Evolutionary conservation across 345 rosid species (phyloP), one percentile per base, ranked within the genome.

Genomic region (Triadica sebifera): DNA sequence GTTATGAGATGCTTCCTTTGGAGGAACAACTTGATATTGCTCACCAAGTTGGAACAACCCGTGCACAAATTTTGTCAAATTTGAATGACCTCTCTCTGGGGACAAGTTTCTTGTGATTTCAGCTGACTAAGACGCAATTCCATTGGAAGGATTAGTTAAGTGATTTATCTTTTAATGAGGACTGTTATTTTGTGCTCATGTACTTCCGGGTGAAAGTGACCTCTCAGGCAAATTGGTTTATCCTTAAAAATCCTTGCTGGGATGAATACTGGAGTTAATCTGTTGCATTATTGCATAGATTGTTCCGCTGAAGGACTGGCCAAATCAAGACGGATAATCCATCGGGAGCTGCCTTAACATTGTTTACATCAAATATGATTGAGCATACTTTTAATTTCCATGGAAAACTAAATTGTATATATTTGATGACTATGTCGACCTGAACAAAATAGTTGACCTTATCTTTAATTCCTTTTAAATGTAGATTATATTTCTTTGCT

Each of bases 21-120:
- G 99, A 93, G 78, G 93, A 93, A 78, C 98, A 95, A 70, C 86
- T 89, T 59, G 94, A 89, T 73, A 89, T 95, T 51, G 96, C 97
- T 38, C 82, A 86, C 56, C 99, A 95, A 89, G 85, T 86, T 67
- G 91, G 97, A 67, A 93, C 99, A 22, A 91, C 94, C 22, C 90
- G 99, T 8, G 77, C 89, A n/a, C 93, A 90, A 65, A 86, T 95
- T 67, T 85, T 95, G 59, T 75, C 93, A 12, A 91, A 90, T 80
- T 79, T 93, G 78, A 91, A 89, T 67, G 94, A 95, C 61, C 94
- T 95, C 70, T 77, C 93, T n/a, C 77, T 87, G 4, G 97, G 94
- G 62, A 93, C 93, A 63, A 89, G 97, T 83, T 95, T 93, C 92
- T 80, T 93, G 82, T 94, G 90, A 94, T 45, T 39, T 69, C 70